Percentiles rank a stretch among this genome's conserved stretches.
Evolutionary conservation across 1,139 yeast species (phyloP).

Genomic region (Hansenula lynferdii): DNA sequence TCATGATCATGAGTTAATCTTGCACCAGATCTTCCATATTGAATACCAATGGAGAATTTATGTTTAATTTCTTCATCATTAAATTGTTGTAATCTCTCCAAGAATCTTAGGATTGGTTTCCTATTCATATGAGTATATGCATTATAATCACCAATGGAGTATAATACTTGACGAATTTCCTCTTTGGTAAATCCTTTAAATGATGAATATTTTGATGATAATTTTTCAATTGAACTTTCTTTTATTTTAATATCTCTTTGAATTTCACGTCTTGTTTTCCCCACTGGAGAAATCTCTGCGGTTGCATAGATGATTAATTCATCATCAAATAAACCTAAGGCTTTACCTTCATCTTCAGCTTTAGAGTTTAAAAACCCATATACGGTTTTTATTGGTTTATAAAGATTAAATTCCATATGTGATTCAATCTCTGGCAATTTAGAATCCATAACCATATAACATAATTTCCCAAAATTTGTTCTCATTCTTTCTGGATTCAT

Average conservation of each 20-base stretch:
- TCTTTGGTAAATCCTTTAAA: conserved; percentile 38
- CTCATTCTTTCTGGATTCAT: conserved; percentile 79
- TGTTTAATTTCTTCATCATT: conserved; percentile 36
- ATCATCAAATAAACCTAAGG: conserved; percentile 46
- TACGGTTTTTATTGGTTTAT: conserved; percentile 64
- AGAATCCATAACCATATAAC: conserved; percentile 81
- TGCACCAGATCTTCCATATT: conserved; percentile 60
- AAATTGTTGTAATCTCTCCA: conserved; percentile 44
- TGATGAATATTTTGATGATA: conserved; percentile 38
- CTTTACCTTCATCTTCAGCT: conserved; percentile 32
- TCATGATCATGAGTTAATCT: conserved; percentile 65
- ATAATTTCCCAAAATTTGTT: conserved; percentile 66
- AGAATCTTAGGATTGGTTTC: conserved; percentile 56
- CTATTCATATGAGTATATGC: conserved; percentile 66
- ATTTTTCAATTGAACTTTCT: conserved; percentile 55
- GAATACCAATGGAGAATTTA: conserved; percentile 51
- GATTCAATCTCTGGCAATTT: conserved; percentile 60
- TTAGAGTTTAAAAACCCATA: conserved; percentile 36
- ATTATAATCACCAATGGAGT: conserved; percentile 72
- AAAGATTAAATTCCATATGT: conserved; percentile 66
- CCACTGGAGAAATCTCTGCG: conserved; percentile 54
- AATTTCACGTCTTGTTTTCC: conserved; percentile 45
- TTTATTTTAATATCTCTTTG: conserved; percentile 54
- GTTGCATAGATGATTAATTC: conserved; percentile 56
- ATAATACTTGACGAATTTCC: conserved; percentile 58